Percentiles rank a stretch among this genome's conserved stretches.
Conservation (phyloP, 2,329 filamentous ascomycete genomes). For the Periconia sp. region DNA sequence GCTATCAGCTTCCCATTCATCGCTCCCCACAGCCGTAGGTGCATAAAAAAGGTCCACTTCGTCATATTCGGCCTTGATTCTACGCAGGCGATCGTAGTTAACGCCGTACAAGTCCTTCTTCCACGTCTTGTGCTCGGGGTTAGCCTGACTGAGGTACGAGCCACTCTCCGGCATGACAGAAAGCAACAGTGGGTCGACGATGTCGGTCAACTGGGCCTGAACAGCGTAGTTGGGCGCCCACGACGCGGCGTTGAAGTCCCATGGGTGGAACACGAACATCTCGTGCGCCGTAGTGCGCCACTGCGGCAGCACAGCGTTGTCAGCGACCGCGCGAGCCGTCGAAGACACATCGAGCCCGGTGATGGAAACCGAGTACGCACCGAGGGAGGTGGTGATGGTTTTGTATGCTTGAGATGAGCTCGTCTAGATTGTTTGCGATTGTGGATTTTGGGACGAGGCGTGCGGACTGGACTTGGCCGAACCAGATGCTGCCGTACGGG, state of each 20-base stretch:
- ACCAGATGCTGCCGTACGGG: too few species aligned
- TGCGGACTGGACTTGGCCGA: background rate
- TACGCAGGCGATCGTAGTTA: conserved; percentile 6
- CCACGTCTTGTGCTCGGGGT: conserved; percentile 33
- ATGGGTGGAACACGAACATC: too few species aligned
- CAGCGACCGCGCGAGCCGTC: background rate
- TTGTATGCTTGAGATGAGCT: conserved; percentile 1
- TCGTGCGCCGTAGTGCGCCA: too few species aligned
- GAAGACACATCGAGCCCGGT: conserved; percentile 1
- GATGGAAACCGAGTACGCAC: background rate
- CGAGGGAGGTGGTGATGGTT: background rate
- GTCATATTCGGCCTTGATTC: conserved; percentile 17
- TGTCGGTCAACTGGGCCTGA: too few species aligned
- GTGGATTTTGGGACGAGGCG: conserved; percentile 7
- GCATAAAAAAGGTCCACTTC: conserved; percentile 14
- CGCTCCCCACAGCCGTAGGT: conserved; percentile 12
- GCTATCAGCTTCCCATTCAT: conserved; percentile 4
- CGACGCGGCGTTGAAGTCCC: too few species aligned
- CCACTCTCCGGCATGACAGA: conserved; percentile 5
- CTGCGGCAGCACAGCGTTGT: too few species aligned
- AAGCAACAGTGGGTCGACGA: background rate
- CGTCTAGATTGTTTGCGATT: conserved; percentile 4
- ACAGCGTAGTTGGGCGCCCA: too few species aligned
- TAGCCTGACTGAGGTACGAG: conserved; percentile 32
- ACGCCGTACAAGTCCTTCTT: conserved; percentile 37